Evolutionary conservation across 2,329 filamentous ascomycete species (phyloP), one percentile per base, ranked within the genome.

Genomic region (Penicillium brevicompactum): DNA sequence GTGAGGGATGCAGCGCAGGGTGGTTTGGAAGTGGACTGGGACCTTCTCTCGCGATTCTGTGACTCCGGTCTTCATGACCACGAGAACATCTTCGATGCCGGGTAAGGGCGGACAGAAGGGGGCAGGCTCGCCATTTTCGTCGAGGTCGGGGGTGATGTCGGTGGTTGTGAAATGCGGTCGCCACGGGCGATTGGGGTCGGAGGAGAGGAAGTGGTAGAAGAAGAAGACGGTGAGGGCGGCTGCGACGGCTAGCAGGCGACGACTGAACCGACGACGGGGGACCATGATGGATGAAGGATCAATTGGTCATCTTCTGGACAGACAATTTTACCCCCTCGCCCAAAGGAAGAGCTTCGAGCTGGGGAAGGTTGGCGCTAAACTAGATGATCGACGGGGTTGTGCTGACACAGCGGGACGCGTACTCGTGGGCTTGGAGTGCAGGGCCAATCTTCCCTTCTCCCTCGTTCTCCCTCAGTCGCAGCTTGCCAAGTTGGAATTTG

Each of bases 61-160:
- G 14, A 83, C 82, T 50, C 83, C 84, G 0, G 84, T 86, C 59
- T 82, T 81, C 57, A 87, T 73, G 9, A 85, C 72, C 14, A 86
- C 77, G 56, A 85, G 79, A 45, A 85, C 70, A 63, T 86, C 76
- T 3, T 82, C 74, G 21, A 80, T 70, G 11, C 76, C 78, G 9
- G 75, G 69, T 3, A 76, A 57, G 3, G 69, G 58, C 5, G 71
- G 71, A 27, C 73, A 76, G 40, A 62, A 45, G 16, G 58, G 49
- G 5, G 47, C 47, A 4, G 61, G 58, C 44, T 64, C 63, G 34
- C 59, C 59, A 8, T 38, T 49, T n/a, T 52, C 44, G 1, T 57
- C 37, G 21, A 49, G 44, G n/a, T 48, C 40, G 6, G 58, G 32
- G 53, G n/a, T 54, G 57, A 42, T 32, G 34, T 41, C 51, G 41